phyloP scores from a whole-genome alignment of 441 rosid genomes.

The Flueggea neowawraea region DNA sequence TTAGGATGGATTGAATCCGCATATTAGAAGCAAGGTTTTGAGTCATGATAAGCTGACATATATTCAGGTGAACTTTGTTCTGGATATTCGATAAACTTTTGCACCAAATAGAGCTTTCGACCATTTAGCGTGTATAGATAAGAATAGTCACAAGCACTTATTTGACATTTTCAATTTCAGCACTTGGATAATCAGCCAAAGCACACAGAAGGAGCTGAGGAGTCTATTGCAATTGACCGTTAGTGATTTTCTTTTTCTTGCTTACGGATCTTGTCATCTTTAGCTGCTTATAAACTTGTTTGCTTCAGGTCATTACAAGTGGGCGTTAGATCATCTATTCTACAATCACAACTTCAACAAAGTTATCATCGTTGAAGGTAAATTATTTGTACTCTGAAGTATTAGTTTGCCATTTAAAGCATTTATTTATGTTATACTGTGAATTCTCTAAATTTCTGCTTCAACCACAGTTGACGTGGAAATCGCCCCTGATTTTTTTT shows the following conservation, averaged over 20 bases:
- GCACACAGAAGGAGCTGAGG: constrained; percentile 84
- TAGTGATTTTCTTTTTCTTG: constrained; percentile 31
- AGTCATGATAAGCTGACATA: constrained; percentile 76
- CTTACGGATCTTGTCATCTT: constrained; percentile 14
- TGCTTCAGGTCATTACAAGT: constrained; percentile 94
- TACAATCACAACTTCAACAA: constrained; percentile 70
- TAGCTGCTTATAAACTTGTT: constrained; percentile 20
- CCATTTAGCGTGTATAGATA: not conserved
- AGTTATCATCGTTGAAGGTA: constrained; percentile 96
- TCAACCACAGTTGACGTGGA: constrained; percentile 92
- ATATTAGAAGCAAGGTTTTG: constrained; percentile 47
- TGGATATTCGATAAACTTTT: not conserved
- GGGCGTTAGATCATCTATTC: constrained; percentile 94
- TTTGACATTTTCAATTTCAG: constrained; percentile 35
- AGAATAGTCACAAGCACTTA: not conserved
- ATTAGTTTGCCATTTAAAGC: constrained; percentile 3
- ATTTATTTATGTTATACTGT: constrained; percentile 15
- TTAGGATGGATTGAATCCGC: too few species aligned
- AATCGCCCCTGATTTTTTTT: constrained; percentile 92
- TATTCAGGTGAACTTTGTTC: constrained; percentile 60
- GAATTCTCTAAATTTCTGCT: constrained; percentile 23
- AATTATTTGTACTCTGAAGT: constrained; percentile 6
- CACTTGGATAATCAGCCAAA: constrained; percentile 77
- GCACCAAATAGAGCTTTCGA: too few species aligned
- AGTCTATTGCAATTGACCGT: constrained; percentile 90